Evolutionary conservation across 371 early-diverging fungal species (phyloP).

Genomic region (Mucor saturninus): DNA sequence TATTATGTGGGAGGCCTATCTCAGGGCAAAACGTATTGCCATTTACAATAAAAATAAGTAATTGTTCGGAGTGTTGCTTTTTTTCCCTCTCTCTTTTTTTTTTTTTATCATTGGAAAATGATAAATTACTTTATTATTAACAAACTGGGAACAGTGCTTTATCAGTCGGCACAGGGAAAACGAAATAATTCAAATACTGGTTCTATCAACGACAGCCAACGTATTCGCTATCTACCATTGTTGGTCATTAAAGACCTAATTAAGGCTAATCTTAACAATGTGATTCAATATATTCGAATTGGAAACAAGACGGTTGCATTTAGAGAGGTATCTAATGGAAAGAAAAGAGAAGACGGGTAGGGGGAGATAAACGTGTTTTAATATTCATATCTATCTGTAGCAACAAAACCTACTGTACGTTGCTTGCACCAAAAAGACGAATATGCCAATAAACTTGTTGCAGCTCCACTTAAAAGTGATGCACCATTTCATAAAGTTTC

Average conservation of each 20-base stretch:
- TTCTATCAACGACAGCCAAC: slow-evolving; percentile 27
- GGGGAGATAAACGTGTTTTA: background rate
- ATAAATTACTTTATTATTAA: slow-evolving; percentile 46
- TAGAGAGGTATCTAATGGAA: slow-evolving; percentile 39
- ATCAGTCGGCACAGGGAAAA: slow-evolving; percentile 31
- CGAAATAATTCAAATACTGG: slow-evolving; percentile 3
- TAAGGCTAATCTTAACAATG: slow-evolving; percentile 44
- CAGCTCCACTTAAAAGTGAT: slow-evolving; percentile 44
- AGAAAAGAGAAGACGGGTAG: too few relatives aligned
- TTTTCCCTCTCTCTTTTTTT: slow-evolving; percentile 9
- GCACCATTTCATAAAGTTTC: slow-evolving; percentile 44
- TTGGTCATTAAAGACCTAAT: slow-evolving; percentile 52
- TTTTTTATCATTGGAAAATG: slow-evolving; percentile 27
- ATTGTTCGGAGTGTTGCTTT: background rate
- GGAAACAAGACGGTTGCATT: slow-evolving; percentile 43
- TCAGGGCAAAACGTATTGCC: background rate
- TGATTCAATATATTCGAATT: slow-evolving; percentile 42
- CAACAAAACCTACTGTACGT: slow-evolving; percentile 38
- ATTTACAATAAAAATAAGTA: background rate
- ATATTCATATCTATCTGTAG: slow-evolving; percentile 13
- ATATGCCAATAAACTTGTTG: slow-evolving; percentile 33
- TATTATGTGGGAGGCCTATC: too few relatives aligned
- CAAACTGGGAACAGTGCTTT: slow-evolving; percentile 45
- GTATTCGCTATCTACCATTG: slow-evolving; percentile 48
- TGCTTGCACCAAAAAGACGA: slow-evolving; percentile 34